Base-by-base conservation (phyloP, 2,329 filamentous ascomycete species). In the Ceratocystis destructans region DNA sequence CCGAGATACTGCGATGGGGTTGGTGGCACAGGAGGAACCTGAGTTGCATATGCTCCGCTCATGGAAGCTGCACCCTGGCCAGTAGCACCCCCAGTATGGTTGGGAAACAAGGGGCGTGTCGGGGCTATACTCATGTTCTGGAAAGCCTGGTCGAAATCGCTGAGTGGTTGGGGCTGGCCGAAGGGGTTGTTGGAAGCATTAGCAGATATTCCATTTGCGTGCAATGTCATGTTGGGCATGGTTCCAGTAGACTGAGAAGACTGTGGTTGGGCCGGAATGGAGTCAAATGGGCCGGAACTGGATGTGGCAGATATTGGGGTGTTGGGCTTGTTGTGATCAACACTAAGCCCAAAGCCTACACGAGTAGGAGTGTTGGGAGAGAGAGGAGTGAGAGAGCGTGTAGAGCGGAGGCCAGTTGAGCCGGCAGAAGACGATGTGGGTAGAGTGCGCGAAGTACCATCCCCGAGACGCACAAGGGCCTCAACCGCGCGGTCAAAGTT, bases 401-500 rank as follows among this genome's bases (percentile, higher is more conserved):
- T 79, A 12, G 76, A 73, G n/a, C 80, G 78, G 41, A 79, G 72
- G 20, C 48, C 46, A 50, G 48, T 20, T 44, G 44, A 50, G 22
- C 61, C 61, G 46, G 53, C 48, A 15, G 48, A 45, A 31, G 44
- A 50, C 20, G 61, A 62, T 31, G 71, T 69, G 20, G 67, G 75
- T 68, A 70, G 76, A 28, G 70, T 72, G 28, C 73, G 72, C 65
- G 79, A 79, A 68, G 76, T 77, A 41, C 84, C 86, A 72, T 96
- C 91, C 31, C 92, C 93, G 48, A 96, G 77, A 70, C 90, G 83
- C 66, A 94, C 84, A 72, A 99, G 76, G 20, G 90, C 84, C 75
- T 97, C 93, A 57, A 97, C 85, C 0, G 93, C 86, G 74, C 85
- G 87, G 71, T 96, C 90, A 67, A 99, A 73, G 72, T 94, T 92